Evolutionary conservation across 2,329 filamentous ascomycete species (phyloP).

Genomic region (Fusarium sp.): DNA sequence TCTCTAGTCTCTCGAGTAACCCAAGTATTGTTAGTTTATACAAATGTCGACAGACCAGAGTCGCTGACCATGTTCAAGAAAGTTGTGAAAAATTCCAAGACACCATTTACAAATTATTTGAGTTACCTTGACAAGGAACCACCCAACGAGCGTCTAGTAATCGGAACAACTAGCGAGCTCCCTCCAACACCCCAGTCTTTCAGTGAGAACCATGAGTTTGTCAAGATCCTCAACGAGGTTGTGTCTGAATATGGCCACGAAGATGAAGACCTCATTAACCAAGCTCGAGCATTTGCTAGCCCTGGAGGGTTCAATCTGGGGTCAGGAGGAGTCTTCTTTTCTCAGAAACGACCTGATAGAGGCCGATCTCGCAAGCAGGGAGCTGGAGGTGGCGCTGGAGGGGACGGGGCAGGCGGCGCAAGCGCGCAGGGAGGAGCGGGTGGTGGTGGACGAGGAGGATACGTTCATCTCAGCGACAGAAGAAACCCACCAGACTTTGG

Average conservation of each 20-base stretch:
- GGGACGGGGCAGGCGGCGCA: constrained; percentile 64
- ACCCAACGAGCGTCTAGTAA: constrained; percentile 63
- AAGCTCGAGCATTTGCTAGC: constrained; percentile 70
- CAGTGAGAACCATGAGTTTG: constrained; percentile 67
- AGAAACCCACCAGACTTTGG: constrained; percentile 75
- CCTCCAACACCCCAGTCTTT: constrained; percentile 72
- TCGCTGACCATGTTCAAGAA: constrained; percentile 57
- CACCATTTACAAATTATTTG: constrained; percentile 63
- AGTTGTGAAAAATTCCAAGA: constrained; percentile 62
- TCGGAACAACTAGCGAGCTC: constrained; percentile 68
- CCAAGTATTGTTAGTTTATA: constrained; percentile 62
- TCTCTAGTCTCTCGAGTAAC: constrained; percentile 63
- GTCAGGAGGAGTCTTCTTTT: constrained; percentile 63
- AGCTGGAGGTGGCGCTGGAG: constrained; percentile 55
- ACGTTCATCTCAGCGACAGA: constrained; percentile 72
- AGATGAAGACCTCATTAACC: constrained; percentile 66
- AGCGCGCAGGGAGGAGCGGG: constrained; percentile 71
- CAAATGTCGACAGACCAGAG: neutral
- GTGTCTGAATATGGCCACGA: constrained; percentile 64
- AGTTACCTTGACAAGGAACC: constrained; percentile 69
- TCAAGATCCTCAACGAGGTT: constrained; percentile 68
- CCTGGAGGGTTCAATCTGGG: constrained; percentile 65
- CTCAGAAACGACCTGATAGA: constrained; percentile 53
- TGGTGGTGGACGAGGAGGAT: constrained; percentile 69
- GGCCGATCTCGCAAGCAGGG: constrained; percentile 50